Percentiles rank a stretch among this genome's conserved stretches.
Conservation (phyloP, 345 rosid genomes). For the Hibiscus tridactylites region DNA sequence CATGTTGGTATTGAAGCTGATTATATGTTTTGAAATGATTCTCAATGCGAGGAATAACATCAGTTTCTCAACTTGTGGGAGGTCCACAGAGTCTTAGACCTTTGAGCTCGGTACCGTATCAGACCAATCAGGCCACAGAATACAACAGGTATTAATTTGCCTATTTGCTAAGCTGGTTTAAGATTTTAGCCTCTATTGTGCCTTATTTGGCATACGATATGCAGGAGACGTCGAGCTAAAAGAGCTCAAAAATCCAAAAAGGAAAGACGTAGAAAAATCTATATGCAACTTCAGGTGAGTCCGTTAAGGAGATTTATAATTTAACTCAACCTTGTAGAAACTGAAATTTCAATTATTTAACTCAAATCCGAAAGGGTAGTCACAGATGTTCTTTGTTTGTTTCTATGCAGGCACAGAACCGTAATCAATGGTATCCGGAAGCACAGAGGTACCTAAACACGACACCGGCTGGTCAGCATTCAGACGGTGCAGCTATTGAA, state of each 20-base stretch:
- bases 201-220: not conserved
- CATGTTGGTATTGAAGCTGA: slow-evolving; percentile 3
- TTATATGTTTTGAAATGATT: not conserved
- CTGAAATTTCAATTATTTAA: too few species aligned
- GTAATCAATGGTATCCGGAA: not conserved
- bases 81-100: not conserved
- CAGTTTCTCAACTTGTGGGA: not conserved
- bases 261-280: not conserved
- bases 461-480: not conserved
- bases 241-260: not conserved
- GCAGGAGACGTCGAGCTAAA: not conserved
- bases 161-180: not conserved
- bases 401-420: not conserved
- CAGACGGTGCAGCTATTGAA: not conserved
- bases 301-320: not conserved
- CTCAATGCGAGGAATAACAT: not conserved
- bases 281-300: slow-evolving; percentile 13
- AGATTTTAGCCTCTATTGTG: not conserved
- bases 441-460: slow-evolving; percentile 3
- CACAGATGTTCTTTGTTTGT: not conserved
- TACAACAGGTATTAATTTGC: not conserved
- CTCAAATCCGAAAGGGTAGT: not conserved
- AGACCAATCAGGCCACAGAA: not conserved
- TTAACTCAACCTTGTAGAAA: not conserved
- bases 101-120: not conserved